Evolutionary conservation across 352 stramenopile genomes (phyloP), one percentile per base, ranked within the genome.

Genomic region (Blastocystis sp.): DNA sequence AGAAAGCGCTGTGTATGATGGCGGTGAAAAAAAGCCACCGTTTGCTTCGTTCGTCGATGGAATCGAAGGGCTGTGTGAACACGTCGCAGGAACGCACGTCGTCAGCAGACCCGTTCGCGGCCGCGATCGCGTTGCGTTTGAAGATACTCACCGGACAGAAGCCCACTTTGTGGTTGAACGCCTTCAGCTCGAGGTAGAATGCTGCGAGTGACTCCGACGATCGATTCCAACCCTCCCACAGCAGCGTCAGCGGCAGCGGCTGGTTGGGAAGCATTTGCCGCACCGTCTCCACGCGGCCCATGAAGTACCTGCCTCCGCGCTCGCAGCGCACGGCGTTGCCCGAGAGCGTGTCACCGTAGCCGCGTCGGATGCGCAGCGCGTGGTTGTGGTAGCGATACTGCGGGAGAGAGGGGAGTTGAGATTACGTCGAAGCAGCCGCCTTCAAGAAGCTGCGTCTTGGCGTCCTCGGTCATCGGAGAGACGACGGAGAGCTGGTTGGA

Each of bases 331-430:
- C 42, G 34, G 32, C 29, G 53, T 81, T 81, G 1, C 69, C 69
- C 21, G 46, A 14, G 46, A 81, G 48, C 0, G 48, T 40, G 48
- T 64, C 69, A 16, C 27, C 29, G n/a, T 81, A 81, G 27, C 69
- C 69, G 16, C 53, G 49, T 0, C 69, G 44, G 8, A 81, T 63
- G 4, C 29, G 53, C 24, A 81, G 53, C 38, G 9, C 51, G 38
- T 81, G 69, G n/a, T 54, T n/a, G 38, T 81, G 69, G 16, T 81
- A 81, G 36, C 9, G 29, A 46, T 64, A 64, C 69, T 81, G 40
- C 46, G 27, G 16, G 1, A 32, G 7, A 64, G 69, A 6, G 21
- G 18, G 9, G 34, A 18, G 11, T 27, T 24, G 44, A 24, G 21
- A 16, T 14, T 46, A 81, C 69, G 36, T 81, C 69, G 27, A 63